Percentiles rank a stretch among this genome's conserved stretches.
These are phyloP conservation scores for Asterionellopsis glacialis DNA, from an alignment of 108 stramenopile genomes.

Conservation along the genomic window DNA sequence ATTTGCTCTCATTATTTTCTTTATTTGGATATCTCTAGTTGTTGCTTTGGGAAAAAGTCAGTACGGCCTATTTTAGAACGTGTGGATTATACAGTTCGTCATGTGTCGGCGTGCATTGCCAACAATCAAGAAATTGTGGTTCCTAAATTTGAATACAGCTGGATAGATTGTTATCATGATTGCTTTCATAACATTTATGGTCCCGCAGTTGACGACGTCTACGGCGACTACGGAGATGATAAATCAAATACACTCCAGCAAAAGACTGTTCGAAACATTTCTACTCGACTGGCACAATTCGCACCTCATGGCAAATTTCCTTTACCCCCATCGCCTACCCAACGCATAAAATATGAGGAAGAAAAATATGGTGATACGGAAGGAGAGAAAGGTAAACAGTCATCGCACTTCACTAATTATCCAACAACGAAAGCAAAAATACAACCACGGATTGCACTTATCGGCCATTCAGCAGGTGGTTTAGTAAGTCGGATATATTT, in stretches of 20 bases:
- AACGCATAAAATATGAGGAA: too few species aligned
- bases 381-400: too few species aligned
- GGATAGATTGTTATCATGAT: slow-evolving; percentile 45
- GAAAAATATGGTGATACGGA: too few species aligned
- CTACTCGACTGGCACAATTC: too few species aligned
- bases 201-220: slow-evolving; percentile 37
- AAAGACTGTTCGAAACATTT: too few species aligned
- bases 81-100: slow-evolving; percentile 59
- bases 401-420: slow-evolving; percentile 14
- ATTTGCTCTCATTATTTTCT: too few species aligned
- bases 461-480: slow-evolving; percentile 62
- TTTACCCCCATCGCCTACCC: too few species aligned
- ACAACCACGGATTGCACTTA: slow-evolving; percentile 26
- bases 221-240: slow-evolving; percentile 49
- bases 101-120: slow-evolving; percentile 44
- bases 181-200: slow-evolving; percentile 61
- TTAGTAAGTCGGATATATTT: slow-evolving; percentile 66
- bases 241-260: too few species aligned
- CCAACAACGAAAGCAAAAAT: slow-evolving; percentile 51
- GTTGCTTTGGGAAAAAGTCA: too few species aligned
- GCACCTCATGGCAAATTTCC: too few species aligned
- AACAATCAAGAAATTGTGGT: slow-evolving; percentile 21
- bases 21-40: too few species aligned
- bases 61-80: slow-evolving; percentile 60
- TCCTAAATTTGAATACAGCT: slow-evolving; percentile 50